Evolutionary conservation across 176 grass and related monocot genomes (phyloP).

Genomic region (Rhynchospora pubera): DNA sequence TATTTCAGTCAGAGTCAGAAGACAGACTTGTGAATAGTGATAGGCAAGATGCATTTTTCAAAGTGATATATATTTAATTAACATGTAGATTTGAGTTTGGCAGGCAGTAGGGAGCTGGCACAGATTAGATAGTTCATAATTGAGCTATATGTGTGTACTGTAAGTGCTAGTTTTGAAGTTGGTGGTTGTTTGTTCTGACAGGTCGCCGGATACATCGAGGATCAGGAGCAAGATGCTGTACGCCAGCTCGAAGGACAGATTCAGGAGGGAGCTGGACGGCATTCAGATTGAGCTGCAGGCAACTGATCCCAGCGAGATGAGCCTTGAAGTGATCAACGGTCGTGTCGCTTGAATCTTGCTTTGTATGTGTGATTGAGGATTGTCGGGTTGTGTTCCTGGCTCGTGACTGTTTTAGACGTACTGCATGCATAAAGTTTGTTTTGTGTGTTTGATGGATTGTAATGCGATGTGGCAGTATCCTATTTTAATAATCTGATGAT

Average conservation of each 20-base stretch:
- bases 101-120: not conserved
- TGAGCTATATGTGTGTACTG: not conserved
- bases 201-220: constrained; percentile 53
- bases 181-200: not conserved
- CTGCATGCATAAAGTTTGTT: not conserved
- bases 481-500: constrained; percentile 23
- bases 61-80: not conserved
- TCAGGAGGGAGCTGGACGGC: constrained; percentile 57
- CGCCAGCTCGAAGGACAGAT: constrained; percentile 55
- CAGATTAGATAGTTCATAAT: not conserved
- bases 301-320: constrained; percentile 62
- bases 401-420: not conserved
- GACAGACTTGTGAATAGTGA: not conserved
- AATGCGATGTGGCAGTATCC: constrained; percentile 32
- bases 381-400: too few relatives aligned
- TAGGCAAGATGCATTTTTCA: not conserved
- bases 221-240: constrained; percentile 93
- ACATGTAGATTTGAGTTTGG: not conserved
- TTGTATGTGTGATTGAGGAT: too few relatives aligned
- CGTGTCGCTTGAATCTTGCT: constrained; percentile 28
- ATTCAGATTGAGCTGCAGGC: constrained; percentile 77
- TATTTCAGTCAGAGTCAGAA: not conserved
- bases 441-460: constrained; percentile 32
- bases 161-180: not conserved
- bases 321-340: constrained; percentile 53